These are phyloP conservation scores for Colletotrichum gigasporum DNA, from an alignment of 2,329 filamentous ascomycete species.

Conservation along the genomic window DNA sequence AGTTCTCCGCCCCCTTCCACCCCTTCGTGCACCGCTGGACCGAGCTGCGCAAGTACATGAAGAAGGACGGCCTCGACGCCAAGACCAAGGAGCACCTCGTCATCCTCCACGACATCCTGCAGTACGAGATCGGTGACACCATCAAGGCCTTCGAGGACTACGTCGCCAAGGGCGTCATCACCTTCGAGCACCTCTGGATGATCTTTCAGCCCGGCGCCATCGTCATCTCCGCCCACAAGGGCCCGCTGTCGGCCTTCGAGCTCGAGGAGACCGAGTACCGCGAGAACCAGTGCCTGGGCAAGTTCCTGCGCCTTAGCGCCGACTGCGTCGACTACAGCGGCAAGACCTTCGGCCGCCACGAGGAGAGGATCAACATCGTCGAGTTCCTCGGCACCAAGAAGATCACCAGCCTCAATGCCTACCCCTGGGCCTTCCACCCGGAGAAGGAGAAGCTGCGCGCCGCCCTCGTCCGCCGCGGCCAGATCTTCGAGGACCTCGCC, in stretches of 20 bases:
- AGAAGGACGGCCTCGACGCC: slow-evolving; percentile 51
- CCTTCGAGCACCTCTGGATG: slow-evolving; percentile 63
- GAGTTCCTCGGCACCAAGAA: slow-evolving; percentile 54
- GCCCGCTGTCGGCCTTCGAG: slow-evolving; percentile 49
- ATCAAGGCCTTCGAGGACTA: slow-evolving; percentile 62
- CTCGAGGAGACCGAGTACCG: slow-evolving; percentile 49
- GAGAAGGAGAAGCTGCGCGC: slow-evolving; percentile 45
- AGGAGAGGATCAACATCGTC: slow-evolving; percentile 45
- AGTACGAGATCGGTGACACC: slow-evolving; percentile 59
- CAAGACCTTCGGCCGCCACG: slow-evolving; percentile 52
- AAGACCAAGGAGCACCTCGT: slow-evolving; percentile 56
- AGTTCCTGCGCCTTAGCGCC: slow-evolving; percentile 49
- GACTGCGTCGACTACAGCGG: slow-evolving; percentile 60
- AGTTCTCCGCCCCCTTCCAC: slow-evolving; percentile 68
- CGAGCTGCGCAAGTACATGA: slow-evolving; percentile 50
- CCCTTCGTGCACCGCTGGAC: slow-evolving; percentile 75
- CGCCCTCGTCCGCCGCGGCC: slow-evolving; percentile 50
- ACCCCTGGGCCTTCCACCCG: slow-evolving; percentile 55
- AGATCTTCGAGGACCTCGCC: slow-evolving; percentile 53
- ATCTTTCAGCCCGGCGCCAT: slow-evolving; percentile 58
- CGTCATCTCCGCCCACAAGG: slow-evolving; percentile 50
- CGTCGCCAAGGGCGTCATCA: slow-evolving; percentile 61
- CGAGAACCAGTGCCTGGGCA: slow-evolving; percentile 46
- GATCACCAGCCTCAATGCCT: slow-evolving; percentile 54
- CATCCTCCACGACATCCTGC: slow-evolving; percentile 57